Evolutionary conservation across 768 basidiomycete species (phyloP), one percentile per base, ranked within the genome.

Genomic region (Stropharia rugosoannulata): DNA sequence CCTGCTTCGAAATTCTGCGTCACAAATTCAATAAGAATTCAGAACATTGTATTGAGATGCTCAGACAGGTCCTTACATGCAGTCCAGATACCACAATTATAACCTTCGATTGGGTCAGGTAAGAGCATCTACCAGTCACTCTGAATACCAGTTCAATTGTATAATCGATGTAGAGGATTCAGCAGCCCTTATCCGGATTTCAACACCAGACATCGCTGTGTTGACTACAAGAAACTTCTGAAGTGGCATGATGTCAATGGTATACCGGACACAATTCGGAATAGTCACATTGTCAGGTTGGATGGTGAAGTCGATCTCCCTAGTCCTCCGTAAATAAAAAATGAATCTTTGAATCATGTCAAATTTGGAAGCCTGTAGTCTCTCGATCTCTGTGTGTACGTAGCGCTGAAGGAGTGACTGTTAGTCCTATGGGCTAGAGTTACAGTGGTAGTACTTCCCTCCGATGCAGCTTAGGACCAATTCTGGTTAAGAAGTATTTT

Each of bases 41-140:
- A 55, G 54, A 56, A 15, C 55, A 56, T 35, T 56, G 55, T 32
- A 41, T 56, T n/a, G 55, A 56, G 0, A 50, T 18, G 19, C 55
- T 56, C 8, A 39, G 55, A 25, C 55, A 56, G 18, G 47, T 22
- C 16, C 37, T 56, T 36, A 56, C 49, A 47, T 56, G 55, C 32
- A 41, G 18, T 10, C 48, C 55, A 10, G 55, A 56, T 36, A 25
- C 40, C 25, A 18, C 10, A 9, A 56, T 56, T 39, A 50, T 56
- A n/a, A 56, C 55, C 1, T 56, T 49, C 25, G 48, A 56, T 19
- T 56, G 55, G 55, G 55, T 56, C 29, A 35, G 48, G 55, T 56
- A 43, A 22, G 55, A 18, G 29, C 4, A 16, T n/a, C 12, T 18
- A n/a, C 8, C 27, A 2, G 25, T n/a, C 44, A 12, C 36, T 43